Percentiles rank a stretch among this genome's conserved stretches.
phyloP scores from a whole-genome alignment of 768 basidiomycete species.

The Suillus americanus region DNA sequence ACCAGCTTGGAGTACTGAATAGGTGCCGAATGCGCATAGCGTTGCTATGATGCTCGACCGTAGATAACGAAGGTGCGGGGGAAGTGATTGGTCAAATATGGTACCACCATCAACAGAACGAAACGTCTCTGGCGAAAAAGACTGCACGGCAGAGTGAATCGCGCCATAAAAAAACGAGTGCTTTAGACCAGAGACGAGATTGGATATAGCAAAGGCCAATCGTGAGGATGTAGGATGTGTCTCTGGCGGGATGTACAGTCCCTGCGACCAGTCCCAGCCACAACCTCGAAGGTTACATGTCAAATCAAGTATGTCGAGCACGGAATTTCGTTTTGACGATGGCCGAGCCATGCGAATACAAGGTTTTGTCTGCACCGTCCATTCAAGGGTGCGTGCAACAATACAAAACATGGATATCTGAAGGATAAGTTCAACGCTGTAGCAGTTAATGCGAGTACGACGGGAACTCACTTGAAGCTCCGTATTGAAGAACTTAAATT shows the following conservation, averaged over 20 bases:
- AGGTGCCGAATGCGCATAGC: conserved; percentile 43
- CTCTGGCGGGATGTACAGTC: conserved; percentile 31
- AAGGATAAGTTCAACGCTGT: not conserved
- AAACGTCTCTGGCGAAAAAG: conserved; percentile 40
- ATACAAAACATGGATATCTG: conserved; percentile 16
- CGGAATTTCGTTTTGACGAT: not conserved
- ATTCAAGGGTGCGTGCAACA: conserved; percentile 16
- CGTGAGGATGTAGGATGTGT: conserved; percentile 40
- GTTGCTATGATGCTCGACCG: conserved; percentile 47
- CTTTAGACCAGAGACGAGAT: conserved; percentile 32
- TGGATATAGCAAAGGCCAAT: conserved; percentile 35
- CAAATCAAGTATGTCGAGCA: conserved; percentile 49
- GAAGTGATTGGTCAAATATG: conserved; percentile 34
- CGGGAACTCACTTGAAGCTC: conserved; percentile 11
- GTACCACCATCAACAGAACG: conserved; percentile 19
- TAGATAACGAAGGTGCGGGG: conserved; percentile 24
- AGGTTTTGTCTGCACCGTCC: conserved; percentile 14
- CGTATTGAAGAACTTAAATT: conserved; percentile 7
- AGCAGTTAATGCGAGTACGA: not conserved
- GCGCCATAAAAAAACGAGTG: conserved; percentile 44
- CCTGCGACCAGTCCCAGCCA: conserved; percentile 60
- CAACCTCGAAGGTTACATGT: conserved; percentile 51
- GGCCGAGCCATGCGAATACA: conserved; percentile 10
- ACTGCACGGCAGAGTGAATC: conserved; percentile 46
- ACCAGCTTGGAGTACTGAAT: conserved; percentile 40